Percentiles rank a stretch among this genome's conserved stretches.
Conservation (phyloP, 1,284 basidiomycete genomes). For the Trichosporon inkin region DNA sequence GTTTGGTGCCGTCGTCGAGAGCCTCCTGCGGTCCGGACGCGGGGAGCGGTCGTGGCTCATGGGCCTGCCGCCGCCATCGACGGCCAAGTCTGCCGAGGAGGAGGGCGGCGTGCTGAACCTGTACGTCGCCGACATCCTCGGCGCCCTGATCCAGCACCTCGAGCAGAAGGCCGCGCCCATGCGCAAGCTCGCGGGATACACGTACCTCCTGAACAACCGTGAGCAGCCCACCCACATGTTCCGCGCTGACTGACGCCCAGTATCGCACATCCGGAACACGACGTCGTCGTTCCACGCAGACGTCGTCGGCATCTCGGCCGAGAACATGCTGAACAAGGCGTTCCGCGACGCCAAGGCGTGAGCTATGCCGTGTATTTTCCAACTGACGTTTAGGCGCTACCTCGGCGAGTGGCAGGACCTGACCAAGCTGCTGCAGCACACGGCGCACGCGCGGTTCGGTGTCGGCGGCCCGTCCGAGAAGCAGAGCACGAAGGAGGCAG, state of each 20-base stretch:
- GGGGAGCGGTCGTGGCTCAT: constrained; percentile 52
- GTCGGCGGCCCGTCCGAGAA: constrained; percentile 36
- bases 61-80: constrained; percentile 43
- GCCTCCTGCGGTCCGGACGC: constrained; percentile 36
- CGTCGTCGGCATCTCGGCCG: constrained; percentile 46
- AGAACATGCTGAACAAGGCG: constrained; percentile 48
- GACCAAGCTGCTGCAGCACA: constrained; percentile 32
- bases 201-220: constrained; percentile 50
- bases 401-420: constrained; percentile 40
- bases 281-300: constrained; percentile 42
- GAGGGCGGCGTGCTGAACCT: constrained; percentile 48
- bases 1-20: constrained; percentile 38
- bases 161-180: constrained; percentile 35
- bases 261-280: constrained; percentile 49
- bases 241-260: constrained; percentile 27
- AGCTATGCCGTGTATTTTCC: neutral
- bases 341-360: constrained; percentile 46
- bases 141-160: constrained; percentile 42
- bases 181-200: constrained; percentile 36
- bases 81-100: constrained; percentile 33
- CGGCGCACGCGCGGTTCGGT: constrained; percentile 31
- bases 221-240: constrained; percentile 18
- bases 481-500: constrained; percentile 45
- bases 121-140: constrained; percentile 47
- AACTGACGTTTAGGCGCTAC: constrained; percentile 32